Base-by-base conservation (phyloP, 2,329 filamentous ascomycete species). In the Hymenoscyphus albidus region DNA sequence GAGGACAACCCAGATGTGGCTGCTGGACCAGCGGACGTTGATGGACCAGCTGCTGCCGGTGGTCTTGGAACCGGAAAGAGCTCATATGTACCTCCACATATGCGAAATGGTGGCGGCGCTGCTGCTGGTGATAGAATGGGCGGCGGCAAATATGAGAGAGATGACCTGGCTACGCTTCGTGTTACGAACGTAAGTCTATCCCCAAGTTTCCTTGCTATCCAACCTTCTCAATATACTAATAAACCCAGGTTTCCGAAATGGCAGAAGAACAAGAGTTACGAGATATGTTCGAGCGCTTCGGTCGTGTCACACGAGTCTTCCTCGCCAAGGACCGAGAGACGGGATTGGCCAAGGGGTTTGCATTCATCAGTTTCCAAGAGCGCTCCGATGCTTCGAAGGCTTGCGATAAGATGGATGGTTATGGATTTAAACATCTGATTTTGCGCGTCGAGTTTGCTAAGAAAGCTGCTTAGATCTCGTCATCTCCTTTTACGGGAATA, bases 381-480 rank as follows among this genome's bases (percentile, higher is more conserved):
- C 85, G 95, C 72, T 80, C 83, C 71, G 95, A 99, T 79, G 95
- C 95, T 71, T 91, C 91, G 73, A 91, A 90, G 82, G 95, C 95
- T 51, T 96, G 92, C 81, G 89, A 90, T 81, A 97, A 97, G 86
- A 94, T 99, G 92, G 95, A 99, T 80, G 95, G 95, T 75, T 97
- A 85, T 73, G 91, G 91, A 80, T 94, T 92, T 82, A 90, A 91
- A 79, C 91, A 95, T 81, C 83, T 95, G 74, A 95, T 95, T 77
- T 80, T 95, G 74, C 85, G 90, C 77, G 91, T 95, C 70, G 91
- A 95, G 81, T 95, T 95, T 79, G 91, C 91, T 71, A 95, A 94
- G 83, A 89, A 88, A 81, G 83, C 85, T 64, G 68, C 69, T 65
- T 76, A 72, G 61, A 68, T 62, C 13, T 59, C 14, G 13, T 59